Base-by-base conservation (phyloP, 2,329 filamentous ascomycete species). In the Cercospora beticola region DNA sequence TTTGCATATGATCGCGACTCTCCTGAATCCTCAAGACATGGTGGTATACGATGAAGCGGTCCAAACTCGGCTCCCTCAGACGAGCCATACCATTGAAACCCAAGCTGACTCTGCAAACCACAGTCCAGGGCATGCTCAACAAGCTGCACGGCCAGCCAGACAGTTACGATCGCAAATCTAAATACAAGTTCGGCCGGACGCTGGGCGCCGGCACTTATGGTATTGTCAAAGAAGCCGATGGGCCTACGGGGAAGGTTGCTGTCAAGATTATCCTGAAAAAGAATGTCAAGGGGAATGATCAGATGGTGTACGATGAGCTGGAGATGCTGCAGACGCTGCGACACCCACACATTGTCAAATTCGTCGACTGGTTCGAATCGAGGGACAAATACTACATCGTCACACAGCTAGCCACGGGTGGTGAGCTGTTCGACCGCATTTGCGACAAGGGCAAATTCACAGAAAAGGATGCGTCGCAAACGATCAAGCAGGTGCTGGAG, bases 351-450 rank as follows among this genome's bases (percentile, higher is more conserved):
- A 99, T 99, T 79, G 95, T 99, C 82, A 90, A 90, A 75, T 99
- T 99, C 79, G 91, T 95, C 75, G 95, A 99, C 81, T 99, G 95
- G 94, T 99, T 99, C 79, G 95, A 99, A 83, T 98, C 94, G 66
- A 92, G 93, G 83, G 95, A 99, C 85, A 99, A 99, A 85, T 99
- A 97, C 84, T 99, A 99, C 81, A 98, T 99, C 75, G 94, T 99
- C 75, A 99, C 95, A 33, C 91, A 99, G 81, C 86, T 99, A 66
- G 95, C 95, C 52, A 97, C 92, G 0, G 95, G 95, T 74, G 95
- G 95, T 79, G 95, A 99, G 83, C 84, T 99, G 71, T 99, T 99
- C 81, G 95, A 99, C 78, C 90, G 96, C 66, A 99, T 99, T 76
- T 99, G 95, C 83, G 94, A 98, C 78, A 92, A 96, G 81, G 96